phyloP scores from a whole-genome alignment of 352 stramenopile genomes.

The Blastocystis sp. region DNA sequence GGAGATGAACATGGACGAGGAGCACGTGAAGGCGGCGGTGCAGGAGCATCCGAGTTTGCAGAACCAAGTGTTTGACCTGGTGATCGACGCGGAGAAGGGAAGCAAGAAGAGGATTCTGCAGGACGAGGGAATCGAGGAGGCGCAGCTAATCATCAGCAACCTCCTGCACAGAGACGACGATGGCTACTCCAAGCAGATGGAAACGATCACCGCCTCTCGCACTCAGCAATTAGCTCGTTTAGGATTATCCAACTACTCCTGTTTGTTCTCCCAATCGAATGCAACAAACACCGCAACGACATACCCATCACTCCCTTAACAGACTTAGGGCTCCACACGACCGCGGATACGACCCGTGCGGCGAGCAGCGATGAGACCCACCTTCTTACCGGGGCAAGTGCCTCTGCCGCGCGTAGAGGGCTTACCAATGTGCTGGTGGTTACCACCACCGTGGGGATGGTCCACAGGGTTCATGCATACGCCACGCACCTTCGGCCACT shows the following conservation, averaged over 20 bases:
- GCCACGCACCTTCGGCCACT: too few species aligned
- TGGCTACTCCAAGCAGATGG: constrained; percentile 14
- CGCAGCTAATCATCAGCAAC: constrained; percentile 33
- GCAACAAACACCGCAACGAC: neutral
- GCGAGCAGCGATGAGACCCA: too few species aligned
- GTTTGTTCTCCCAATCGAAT: neutral
- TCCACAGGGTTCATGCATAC: too few species aligned
- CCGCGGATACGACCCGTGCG: too few species aligned
- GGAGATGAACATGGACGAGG: constrained; percentile 24
- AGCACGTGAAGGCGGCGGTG: constrained; percentile 16
- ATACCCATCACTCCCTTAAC: neutral
- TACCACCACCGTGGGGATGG: too few species aligned
- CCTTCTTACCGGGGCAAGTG: too few species aligned
- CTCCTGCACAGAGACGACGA: constrained; percentile 58
- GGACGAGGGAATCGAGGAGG: constrained; percentile 15
- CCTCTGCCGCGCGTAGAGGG: too few species aligned
- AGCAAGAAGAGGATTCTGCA: constrained; percentile 60
- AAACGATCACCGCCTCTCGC: neutral
- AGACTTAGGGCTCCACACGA: too few species aligned
- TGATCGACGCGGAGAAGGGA: constrained; percentile 62
- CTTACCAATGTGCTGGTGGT: too few species aligned
- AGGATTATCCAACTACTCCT: constrained; percentile 12
- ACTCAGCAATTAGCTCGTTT: neutral
- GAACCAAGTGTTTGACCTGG: constrained; percentile 58
- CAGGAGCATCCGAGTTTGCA: constrained; percentile 2